Base-by-base conservation (phyloP, 2,329 filamentous ascomycete genomes). In the Aschersonia sp. region DNA sequence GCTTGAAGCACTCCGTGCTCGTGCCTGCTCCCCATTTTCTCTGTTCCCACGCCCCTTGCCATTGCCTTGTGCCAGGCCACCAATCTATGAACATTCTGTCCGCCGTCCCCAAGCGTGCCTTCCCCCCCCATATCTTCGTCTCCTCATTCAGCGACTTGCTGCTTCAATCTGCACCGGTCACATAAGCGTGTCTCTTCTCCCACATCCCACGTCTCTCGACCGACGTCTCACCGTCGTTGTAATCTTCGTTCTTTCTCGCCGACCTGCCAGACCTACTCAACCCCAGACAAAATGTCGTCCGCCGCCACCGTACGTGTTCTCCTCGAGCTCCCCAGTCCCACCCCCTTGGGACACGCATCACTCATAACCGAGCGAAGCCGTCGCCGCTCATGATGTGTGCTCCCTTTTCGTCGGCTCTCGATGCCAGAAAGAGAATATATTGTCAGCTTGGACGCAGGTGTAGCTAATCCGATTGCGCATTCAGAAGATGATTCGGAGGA, bases 401-500 rank as follows among this genome's bases (percentile, higher is more conserved):
- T 9, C 12, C 35, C 35, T 12, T 3, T 2, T 3, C 35, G 35
- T 9, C 35, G 9, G 35, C 22, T 22, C 22, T 22, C 22, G 2
- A 4, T 22, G 22, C 22, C 22, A 22, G 22, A 22, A 22, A 22
- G 22, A 22, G 22, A 22, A 22, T 22, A 22, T 4, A 22, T 22
- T 22, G 22, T 22, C 32, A 47, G 43, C 45, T 46, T 46, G 45
- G 44, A 45, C 45, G 37, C 29, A 32, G 32, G 31, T 6, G 11
- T 41, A 40, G n/a, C 30, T 37, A 37, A 30, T 30, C 12, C 14
- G 68, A 45, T 39, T 14, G 2, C 9, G n/a, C 41, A 29, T 10
- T 10, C 9, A 87, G 81, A 87, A 94, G 71, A 92, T 95, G 85
- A 89, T 95, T 67, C 89, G 92, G 73, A 84, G 87, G 72, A 98